Conservation (phyloP, 495 filamentous ascomycete genomes). For the Penicillium samsonianum region DNA sequence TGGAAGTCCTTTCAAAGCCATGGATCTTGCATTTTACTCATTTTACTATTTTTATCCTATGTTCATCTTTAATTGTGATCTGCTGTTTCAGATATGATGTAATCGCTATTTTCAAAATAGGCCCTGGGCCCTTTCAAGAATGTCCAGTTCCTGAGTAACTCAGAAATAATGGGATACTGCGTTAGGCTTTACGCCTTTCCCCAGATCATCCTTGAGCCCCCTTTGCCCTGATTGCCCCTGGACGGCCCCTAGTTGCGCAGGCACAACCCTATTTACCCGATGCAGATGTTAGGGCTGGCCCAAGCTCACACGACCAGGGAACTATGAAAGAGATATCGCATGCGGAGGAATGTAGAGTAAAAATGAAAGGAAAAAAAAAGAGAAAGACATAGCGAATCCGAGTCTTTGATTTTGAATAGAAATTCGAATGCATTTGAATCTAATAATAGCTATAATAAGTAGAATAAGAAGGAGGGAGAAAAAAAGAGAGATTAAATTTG, state of each 20-base stretch:
- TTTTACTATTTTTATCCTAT: background rate
- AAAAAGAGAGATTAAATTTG: conserved; percentile 5
- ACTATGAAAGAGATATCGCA: conserved; percentile 20
- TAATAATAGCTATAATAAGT: background rate
- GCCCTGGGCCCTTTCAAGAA: background rate
- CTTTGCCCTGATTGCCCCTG: conserved; percentile 9
- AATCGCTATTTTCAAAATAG: background rate
- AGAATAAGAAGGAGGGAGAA: background rate
- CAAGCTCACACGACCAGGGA: conserved; percentile 23
- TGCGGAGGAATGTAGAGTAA: conserved; percentile 2
- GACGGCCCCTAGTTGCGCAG: conserved; percentile 9
- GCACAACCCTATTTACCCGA: conserved; percentile 32
- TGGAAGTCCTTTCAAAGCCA: background rate
- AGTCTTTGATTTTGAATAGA: background rate
- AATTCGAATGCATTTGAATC: background rate
- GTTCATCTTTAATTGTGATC: background rate
- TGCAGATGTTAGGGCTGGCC: conserved; percentile 27
- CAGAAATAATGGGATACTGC: background rate
- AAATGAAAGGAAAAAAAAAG: background rate
- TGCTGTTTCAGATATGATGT: conserved; percentile 2
- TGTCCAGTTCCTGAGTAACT: background rate
- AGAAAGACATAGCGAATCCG: background rate
- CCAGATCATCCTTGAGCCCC: conserved; percentile 1
- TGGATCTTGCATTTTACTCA: background rate
- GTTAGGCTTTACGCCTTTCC: background rate